Percentiles rank a stretch among this genome's conserved stretches.
These are phyloP conservation scores for Pseudogymnoascus sp. DNA, from an alignment of 2,329 filamentous ascomycete species.

Conservation along the genomic window DNA sequence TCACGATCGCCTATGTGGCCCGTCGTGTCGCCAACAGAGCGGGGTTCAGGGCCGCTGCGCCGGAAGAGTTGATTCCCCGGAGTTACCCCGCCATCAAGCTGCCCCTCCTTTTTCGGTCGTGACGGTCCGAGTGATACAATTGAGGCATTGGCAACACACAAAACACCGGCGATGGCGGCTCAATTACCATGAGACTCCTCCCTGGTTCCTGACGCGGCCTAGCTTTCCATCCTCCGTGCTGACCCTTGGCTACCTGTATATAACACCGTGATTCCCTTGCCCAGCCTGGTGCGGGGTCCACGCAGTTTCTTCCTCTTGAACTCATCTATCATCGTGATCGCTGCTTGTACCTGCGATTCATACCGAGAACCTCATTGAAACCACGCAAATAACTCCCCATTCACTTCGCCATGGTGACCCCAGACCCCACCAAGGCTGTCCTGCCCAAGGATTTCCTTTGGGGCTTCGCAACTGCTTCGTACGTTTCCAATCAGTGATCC, in stretches of 20 bases:
- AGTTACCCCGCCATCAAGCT: conserved; percentile 12
- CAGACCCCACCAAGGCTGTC: conserved; percentile 33
- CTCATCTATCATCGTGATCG: background rate
- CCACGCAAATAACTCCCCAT: background rate
- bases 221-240: background rate
- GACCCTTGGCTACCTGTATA: background rate
- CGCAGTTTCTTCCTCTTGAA: background rate
- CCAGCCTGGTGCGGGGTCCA: background rate
- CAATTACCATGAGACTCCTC: background rate
- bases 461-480: conserved; percentile 75
- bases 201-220: background rate
- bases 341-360: background rate
- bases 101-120: conserved; percentile 36
- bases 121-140: conserved; percentile 43
- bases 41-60: background rate
- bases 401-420: conserved; percentile 3
- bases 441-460: conserved; percentile 65
- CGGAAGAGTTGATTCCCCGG: background rate
- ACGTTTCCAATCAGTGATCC: conserved; percentile 27
- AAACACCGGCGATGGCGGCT: background rate
- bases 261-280: background rate
- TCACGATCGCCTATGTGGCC: background rate
- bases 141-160: conserved; percentile 23
- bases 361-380: background rate
- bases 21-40: background rate